These are phyloP conservation scores for Phascolomyces articulosus DNA, from an alignment of 371 early-diverging fungal species.

Conservation along the genomic window DNA sequence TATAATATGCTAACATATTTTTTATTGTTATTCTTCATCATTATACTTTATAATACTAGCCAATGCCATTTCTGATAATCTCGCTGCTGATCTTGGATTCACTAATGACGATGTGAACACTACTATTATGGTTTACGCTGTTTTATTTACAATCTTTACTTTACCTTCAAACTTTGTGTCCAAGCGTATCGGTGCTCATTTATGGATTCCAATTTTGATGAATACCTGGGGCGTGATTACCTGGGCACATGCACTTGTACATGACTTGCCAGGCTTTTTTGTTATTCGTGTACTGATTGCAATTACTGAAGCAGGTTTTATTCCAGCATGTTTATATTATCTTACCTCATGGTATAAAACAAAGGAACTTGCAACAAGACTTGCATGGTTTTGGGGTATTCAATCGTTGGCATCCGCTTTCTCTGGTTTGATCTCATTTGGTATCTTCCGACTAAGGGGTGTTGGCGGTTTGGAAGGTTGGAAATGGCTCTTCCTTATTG, in stretches of 20 bases:
- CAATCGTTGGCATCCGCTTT: constrained; percentile 60
- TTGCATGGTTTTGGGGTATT: constrained; percentile 65
- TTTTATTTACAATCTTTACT: constrained; percentile 40
- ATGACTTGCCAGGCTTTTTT: constrained; percentile 31
- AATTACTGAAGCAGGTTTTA: constrained; percentile 54
- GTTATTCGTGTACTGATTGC: constrained; percentile 35
- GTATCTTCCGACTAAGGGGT: constrained; percentile 57
- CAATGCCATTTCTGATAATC: constrained; percentile 49
- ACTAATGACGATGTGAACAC: constrained; percentile 41
- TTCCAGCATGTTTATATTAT: constrained; percentile 61
- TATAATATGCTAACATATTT: neutral
- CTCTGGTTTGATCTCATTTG: constrained; percentile 62
- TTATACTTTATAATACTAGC: constrained; percentile 20
- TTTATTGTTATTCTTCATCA: neutral
- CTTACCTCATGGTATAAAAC: constrained; percentile 64
- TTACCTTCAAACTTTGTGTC: constrained; percentile 54
- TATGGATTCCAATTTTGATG: constrained; percentile 66
- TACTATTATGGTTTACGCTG: constrained; percentile 33
- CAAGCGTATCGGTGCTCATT: constrained; percentile 55
- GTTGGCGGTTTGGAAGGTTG: constrained; percentile 59
- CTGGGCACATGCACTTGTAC: constrained; percentile 39
- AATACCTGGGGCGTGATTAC: constrained; percentile 61
- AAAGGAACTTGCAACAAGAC: constrained; percentile 57
- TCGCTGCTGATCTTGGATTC: constrained; percentile 44
- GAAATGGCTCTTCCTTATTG: constrained; percentile 61